Conservation (phyloP, 495 filamentous ascomycete genomes). For the Neurospora hispaniola region DNA sequence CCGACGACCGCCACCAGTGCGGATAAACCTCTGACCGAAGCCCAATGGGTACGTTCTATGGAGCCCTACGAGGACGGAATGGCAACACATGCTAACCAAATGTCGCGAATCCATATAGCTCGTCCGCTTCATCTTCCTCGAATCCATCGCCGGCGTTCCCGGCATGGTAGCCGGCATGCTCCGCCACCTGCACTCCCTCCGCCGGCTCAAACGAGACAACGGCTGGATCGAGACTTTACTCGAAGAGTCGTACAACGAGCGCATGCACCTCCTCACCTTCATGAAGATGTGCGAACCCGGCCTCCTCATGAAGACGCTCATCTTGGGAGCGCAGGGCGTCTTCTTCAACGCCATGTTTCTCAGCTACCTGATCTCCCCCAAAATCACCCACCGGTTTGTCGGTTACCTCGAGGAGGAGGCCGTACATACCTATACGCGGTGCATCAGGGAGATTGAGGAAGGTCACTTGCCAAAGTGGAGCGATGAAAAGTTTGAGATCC, state of each 20-base stretch:
- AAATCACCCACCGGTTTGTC: conserved; percentile 90
- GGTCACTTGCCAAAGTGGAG: conserved; percentile 76
- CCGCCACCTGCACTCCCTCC: conserved; percentile 71
- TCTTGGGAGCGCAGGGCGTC: conserved; percentile 70
- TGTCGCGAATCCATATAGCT: conserved; percentile 29
- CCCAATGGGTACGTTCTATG: conserved; percentile 31
- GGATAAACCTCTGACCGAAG: conserved; percentile 35
- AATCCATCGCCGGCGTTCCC: conserved; percentile 88
- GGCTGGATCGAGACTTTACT: conserved; percentile 97
- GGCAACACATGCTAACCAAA: conserved; percentile 3
- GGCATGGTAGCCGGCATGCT: conserved; percentile 97
- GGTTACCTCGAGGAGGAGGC: conserved; percentile 97
- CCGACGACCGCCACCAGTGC: conserved; percentile 34
- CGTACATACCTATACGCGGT: conserved; percentile 85
- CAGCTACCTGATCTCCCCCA: conserved; percentile 77
- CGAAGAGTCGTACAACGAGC: conserved; percentile 90
- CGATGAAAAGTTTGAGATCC: conserved; percentile 55
- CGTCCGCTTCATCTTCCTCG: conserved; percentile 80
- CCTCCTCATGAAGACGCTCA: conserved; percentile 79
- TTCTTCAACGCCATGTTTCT: conserved; percentile 95
- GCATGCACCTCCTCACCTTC: conserved; percentile 94
- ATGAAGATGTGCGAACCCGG: conserved; percentile 87
- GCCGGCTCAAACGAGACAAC: conserved; percentile 82
- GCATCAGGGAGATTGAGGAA: conserved; percentile 73
- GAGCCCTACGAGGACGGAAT: not conserved